phyloP scores from a whole-genome alignment of 2,329 filamentous ascomycete species.

The Fusarium camptoceras region DNA sequence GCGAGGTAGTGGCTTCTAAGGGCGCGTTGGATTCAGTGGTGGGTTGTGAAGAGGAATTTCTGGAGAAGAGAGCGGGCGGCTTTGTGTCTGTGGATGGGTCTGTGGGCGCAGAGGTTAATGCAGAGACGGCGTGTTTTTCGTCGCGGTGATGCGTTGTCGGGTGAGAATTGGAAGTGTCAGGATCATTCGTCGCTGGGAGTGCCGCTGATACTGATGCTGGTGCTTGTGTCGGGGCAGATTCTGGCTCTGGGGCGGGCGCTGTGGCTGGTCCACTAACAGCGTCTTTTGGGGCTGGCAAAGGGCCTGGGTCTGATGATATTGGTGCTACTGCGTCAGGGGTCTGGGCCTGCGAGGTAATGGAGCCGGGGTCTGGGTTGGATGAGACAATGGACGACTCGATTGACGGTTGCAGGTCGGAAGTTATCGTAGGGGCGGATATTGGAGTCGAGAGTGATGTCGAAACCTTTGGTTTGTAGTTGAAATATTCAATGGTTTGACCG shows the following conservation, averaged over 20 bases:
- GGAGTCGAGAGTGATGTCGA: conserved; percentile 22
- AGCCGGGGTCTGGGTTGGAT: conserved; percentile 44
- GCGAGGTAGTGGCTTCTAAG: conserved; percentile 32
- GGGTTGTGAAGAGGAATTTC: conserved; percentile 16
- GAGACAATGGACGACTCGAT: conserved; percentile 44
- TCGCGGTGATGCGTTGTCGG: conserved; percentile 46
- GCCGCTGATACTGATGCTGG: conserved; percentile 19
- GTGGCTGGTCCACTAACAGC: conserved; percentile 34
- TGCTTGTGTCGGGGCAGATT: conserved; percentile 23
- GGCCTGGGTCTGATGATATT: conserved; percentile 30
- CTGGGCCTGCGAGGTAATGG: conserved; percentile 31
- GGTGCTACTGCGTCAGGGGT: conserved; percentile 30
- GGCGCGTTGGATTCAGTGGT: conserved; percentile 25
- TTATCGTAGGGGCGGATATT: conserved; percentile 32
- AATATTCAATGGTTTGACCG: conserved; percentile 6
- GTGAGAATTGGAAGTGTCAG: conserved; percentile 41
- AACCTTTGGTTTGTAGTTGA: conserved; percentile 19
- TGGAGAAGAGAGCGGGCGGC: conserved; percentile 15
- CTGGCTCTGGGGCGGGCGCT: conserved; percentile 29
- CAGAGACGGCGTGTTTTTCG: conserved; percentile 45
- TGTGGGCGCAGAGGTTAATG: conserved; percentile 30
- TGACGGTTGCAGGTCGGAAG: conserved; percentile 37
- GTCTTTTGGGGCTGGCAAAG: conserved; percentile 17
- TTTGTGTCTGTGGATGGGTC: conserved; percentile 27
- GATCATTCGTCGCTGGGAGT: conserved; percentile 34